Evolutionary conservation across 1,284 basidiomycete genomes (phyloP).

Genomic region (Sporisorium scitamineum): DNA sequence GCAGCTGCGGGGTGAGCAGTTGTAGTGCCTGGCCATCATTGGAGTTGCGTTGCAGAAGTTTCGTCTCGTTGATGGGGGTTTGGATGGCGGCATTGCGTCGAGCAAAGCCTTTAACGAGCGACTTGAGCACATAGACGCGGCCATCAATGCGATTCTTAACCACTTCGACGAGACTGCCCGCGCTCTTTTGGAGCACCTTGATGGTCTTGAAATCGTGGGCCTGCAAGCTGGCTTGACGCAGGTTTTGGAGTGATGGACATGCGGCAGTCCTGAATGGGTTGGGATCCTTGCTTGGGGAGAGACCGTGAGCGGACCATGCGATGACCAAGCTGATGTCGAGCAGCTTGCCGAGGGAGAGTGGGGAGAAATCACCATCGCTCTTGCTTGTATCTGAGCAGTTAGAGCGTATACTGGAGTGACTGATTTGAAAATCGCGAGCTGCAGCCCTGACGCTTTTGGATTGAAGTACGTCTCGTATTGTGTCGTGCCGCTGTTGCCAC

Average conservation of each 20-base stretch:
- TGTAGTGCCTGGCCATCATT: slow-evolving; percentile 3
- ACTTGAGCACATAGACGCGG: slow-evolving; percentile 66
- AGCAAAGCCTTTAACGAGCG: slow-evolving; percentile 64
- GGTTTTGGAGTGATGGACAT: slow-evolving; percentile 18
- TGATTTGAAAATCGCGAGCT: slow-evolving; percentile 44
- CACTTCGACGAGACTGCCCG: slow-evolving; percentile 62
- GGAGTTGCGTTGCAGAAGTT: slow-evolving; percentile 45
- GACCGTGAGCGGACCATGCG: slow-evolving; percentile 48
- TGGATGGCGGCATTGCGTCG: slow-evolving; percentile 58
- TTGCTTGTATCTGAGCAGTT: slow-evolving; percentile 8
- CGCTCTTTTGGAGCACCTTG: slow-evolving; percentile 59
- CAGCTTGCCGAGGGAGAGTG: slow-evolving; percentile 15
- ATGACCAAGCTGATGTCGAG: slow-evolving; percentile 56
- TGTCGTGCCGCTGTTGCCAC: slow-evolving; percentile 34
- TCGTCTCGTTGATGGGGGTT: slow-evolving; percentile 61
- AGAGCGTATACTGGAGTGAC: slow-evolving; percentile 6
- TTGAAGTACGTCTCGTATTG: slow-evolving; percentile 24
- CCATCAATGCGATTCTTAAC: slow-evolving; percentile 64
- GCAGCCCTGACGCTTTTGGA: slow-evolving; percentile 29
- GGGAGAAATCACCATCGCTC: not conserved
- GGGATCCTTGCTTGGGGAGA: slow-evolving; percentile 34
- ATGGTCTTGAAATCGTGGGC: slow-evolving; percentile 58
- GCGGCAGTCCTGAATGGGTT: slow-evolving; percentile 45
- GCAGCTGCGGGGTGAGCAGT: slow-evolving; percentile 55
- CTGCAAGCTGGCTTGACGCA: slow-evolving; percentile 41